These are phyloP conservation scores for Neurospora terricola DNA, from an alignment of 495 filamentous ascomycete species.

Conservation along the genomic window DNA sequence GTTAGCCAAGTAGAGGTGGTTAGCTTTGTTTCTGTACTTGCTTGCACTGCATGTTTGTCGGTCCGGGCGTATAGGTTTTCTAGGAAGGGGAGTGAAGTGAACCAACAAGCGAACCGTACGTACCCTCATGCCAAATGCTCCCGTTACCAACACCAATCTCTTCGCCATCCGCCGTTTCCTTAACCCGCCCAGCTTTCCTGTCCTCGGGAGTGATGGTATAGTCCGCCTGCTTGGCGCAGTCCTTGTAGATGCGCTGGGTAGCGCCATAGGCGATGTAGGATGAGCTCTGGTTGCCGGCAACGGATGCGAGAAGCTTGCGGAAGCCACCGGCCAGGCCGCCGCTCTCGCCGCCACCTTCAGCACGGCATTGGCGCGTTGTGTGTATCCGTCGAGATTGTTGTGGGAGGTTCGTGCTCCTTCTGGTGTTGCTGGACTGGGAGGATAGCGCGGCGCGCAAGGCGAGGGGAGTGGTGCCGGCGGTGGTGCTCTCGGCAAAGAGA, in stretches of 20 bases:
- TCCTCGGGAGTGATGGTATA: slow-evolving; percentile 57
- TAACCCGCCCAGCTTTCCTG: slow-evolving; percentile 44
- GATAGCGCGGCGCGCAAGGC: not conserved
- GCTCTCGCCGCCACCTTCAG: not conserved
- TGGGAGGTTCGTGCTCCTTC: not conserved
- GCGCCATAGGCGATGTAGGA: slow-evolving; percentile 37
- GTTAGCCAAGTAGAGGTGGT: not conserved
- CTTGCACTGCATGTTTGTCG: not conserved
- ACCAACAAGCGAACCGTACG: slow-evolving; percentile 10
- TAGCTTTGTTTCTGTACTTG: not conserved
- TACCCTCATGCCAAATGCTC: slow-evolving; percentile 80
- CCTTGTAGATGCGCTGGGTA: slow-evolving; percentile 68
- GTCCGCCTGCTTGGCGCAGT: slow-evolving; percentile 63
- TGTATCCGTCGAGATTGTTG: not conserved
- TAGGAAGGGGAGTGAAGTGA: slow-evolving; percentile 8
- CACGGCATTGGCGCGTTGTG: slow-evolving; percentile 1
- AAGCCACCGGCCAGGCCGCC: not conserved
- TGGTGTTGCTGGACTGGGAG: not conserved
- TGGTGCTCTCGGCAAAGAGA: not conserved
- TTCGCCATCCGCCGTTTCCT: slow-evolving; percentile 59
- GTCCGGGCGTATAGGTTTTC: not conserved
- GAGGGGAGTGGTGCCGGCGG: not conserved
- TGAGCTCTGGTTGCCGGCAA: slow-evolving; percentile 1
- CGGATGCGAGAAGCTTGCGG: not conserved
- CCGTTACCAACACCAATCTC: slow-evolving; percentile 65